Evolutionary conservation across 257 asterid species (phyloP).

Genomic region (Solanum rostratum): DNA sequence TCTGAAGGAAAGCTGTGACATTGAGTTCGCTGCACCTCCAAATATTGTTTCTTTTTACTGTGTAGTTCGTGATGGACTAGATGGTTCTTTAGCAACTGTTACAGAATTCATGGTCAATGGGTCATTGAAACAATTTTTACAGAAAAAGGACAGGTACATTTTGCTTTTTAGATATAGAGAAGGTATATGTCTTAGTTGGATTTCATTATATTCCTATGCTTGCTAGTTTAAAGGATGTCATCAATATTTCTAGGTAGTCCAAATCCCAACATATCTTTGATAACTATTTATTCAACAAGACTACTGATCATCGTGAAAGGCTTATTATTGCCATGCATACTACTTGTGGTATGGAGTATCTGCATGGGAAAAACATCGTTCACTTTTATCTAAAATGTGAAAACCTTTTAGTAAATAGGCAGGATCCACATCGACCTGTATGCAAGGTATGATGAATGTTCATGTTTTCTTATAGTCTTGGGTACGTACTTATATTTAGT

Average conservation of each 20-base stretch:
- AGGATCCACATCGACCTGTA: constrained; percentile 98
- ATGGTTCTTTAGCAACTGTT: constrained; percentile 92
- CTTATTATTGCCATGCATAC: constrained; percentile 92
- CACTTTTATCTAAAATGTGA: constrained; percentile 98
- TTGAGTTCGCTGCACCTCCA: constrained; percentile 93
- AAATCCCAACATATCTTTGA: not conserved
- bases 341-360: constrained; percentile 97
- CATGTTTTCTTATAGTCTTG: not conserved
- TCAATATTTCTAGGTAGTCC: not conserved
- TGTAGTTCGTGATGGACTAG: constrained; percentile 97
- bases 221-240: not conserved
- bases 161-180: not conserved
- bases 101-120: constrained; percentile 98
- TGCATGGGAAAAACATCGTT: constrained; percentile 89
- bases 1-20: constrained; percentile 95
- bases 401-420: constrained; percentile 86
- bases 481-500: not conserved
- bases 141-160: constrained; percentile 81
- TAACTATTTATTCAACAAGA: constrained; percentile 28
- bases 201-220: not conserved
- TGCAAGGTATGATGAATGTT: constrained; percentile 57
- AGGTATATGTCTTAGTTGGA: not conserved
- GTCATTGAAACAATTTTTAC: constrained; percentile 80
- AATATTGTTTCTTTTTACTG: constrained; percentile 96
- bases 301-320: constrained; percentile 93